phyloP scores from a whole-genome alignment of 202 grass and related monocot species.

The Schoenoplectus triqueter region DNA sequence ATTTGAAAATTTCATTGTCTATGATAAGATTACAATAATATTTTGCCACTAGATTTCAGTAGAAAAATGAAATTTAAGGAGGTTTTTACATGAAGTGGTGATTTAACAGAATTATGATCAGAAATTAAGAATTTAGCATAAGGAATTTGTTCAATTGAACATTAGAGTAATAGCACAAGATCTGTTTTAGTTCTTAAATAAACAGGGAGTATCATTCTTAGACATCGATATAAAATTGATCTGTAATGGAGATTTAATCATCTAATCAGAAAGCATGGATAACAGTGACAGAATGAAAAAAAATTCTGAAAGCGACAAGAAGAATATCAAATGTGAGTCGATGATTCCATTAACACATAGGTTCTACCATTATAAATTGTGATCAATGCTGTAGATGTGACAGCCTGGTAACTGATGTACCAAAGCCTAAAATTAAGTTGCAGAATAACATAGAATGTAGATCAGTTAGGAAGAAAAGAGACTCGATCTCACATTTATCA shows the following conservation, averaged over 20 bases:
- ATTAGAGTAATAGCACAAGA: not conserved
- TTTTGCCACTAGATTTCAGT: not conserved
- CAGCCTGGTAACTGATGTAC: not conserved
- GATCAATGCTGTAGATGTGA: not conserved
- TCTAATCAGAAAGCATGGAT: not conserved
- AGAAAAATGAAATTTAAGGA: not conserved
- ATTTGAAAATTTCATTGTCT: not conserved
- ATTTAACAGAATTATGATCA: not conserved
- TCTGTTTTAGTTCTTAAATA: conserved; percentile 2
- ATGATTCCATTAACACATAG: not conserved
- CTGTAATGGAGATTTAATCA: not conserved
- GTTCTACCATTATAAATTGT: not conserved
- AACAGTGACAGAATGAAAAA: not conserved
- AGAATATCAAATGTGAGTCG: not conserved
- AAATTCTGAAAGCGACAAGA: not conserved
- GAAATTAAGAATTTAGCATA: not conserved
- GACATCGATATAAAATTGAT: not conserved
- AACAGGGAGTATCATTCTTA: not conserved
- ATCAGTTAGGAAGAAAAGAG: conserved; percentile 24
- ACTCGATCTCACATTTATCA: conserved; percentile 65
- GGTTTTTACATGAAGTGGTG: not conserved
- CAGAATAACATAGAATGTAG: conserved; percentile 5
- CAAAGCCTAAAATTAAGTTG: not conserved
- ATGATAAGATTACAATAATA: conserved; percentile 19
- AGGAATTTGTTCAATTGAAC: not conserved